Base-by-base conservation (phyloP, 345 rosid genomes). In the Viola odorata region DNA sequence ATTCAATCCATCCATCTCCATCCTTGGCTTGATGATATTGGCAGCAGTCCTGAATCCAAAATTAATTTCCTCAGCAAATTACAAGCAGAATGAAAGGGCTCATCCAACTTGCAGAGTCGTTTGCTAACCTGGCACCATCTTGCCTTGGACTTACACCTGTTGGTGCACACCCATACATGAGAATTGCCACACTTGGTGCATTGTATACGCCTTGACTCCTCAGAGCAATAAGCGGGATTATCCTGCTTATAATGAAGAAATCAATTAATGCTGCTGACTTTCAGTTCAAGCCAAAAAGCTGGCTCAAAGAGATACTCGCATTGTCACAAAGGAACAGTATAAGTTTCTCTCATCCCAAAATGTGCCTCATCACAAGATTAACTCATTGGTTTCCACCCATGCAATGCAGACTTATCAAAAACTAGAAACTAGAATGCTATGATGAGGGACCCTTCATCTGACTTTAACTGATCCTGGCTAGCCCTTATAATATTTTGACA, bases 1-100 rank as follows among this genome's bases (percentile, higher is more conserved):
- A 85, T 68, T 95, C 99, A 41, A 95, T 88, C 99, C 99, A 95
- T 52, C 99, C 99, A 82, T 95, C 99, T 61, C 99, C 99, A 76
- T 95, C 99, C 72, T 95, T 95, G 6, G 99, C 97, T 77, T 87
- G 91, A 82, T 95, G 99, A 73, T 91, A 82, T 68, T 86, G 95
- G 64, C 96, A 76, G 73, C 99, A 95, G 78, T 95, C 97, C 99
- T 95, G 74, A 57, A 66, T 60, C 23, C 47, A 61, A 65, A 66
- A 75, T 4, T 17, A 56, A 32, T 45, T 23, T 8, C 41, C 55
- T 73, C 63, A 63, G 37, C 14, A 53, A 57, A 37, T 7, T 50
- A 51, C 11, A 3, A 12, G 23, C 55, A 8, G 40, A 45, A 52
- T 58, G 16, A n/a, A 45, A 53, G 8, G 14, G 5, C 51, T 11